Conservation (phyloP, 148 eudicot species). For the Vaccinium vitisidaea region DNA sequence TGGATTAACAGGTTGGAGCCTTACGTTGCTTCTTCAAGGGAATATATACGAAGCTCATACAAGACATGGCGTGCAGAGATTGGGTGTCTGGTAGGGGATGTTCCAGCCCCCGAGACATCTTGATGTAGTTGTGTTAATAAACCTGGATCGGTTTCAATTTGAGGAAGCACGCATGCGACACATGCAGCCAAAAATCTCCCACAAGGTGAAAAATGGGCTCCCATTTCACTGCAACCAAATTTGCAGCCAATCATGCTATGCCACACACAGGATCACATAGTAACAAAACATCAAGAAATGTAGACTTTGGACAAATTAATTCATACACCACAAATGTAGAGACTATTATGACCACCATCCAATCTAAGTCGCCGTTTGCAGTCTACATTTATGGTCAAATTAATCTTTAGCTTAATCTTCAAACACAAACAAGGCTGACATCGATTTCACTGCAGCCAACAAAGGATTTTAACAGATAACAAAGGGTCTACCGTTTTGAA, state of each 20-base stretch:
- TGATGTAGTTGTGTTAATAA: slow-evolving; percentile 26
- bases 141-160: slow-evolving; percentile 32
- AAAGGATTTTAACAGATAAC: not conserved
- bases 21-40: slow-evolving; percentile 31
- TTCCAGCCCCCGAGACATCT: slow-evolving; percentile 21
- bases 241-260: not conserved
- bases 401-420: not conserved
- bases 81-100: slow-evolving; percentile 36
- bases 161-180: slow-evolving; percentile 32
- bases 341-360: not conserved
- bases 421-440: not conserved
- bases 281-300: not conserved
- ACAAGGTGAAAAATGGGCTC: slow-evolving; percentile 39
- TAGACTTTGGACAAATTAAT: slow-evolving; percentile 5
- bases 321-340: slow-evolving; percentile 8
- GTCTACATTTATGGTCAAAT: not conserved
- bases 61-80: slow-evolving; percentile 23
- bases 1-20: not conserved
- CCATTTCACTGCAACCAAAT: slow-evolving; percentile 37
- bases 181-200: slow-evolving; percentile 37
- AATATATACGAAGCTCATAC: slow-evolving; percentile 35
- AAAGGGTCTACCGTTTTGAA: not conserved
- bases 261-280: not conserved
- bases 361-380: not conserved
- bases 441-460: not conserved